Percentiles rank a stretch among this genome's conserved stretches.
Conservation (phyloP, 345 rosid genomes). For the Citrus australasica region DNA sequence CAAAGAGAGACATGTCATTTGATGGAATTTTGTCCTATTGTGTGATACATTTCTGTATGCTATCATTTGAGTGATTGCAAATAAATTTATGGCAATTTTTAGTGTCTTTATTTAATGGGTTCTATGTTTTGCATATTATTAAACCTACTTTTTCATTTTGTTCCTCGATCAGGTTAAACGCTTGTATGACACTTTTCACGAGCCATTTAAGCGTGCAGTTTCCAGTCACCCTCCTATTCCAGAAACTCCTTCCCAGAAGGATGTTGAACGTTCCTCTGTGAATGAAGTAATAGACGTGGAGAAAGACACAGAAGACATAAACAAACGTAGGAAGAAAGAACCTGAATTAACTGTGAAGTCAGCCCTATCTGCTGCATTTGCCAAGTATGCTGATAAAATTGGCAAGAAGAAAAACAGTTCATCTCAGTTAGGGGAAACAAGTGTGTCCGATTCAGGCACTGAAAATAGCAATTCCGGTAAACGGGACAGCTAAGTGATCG, state of each 20-base stretch:
- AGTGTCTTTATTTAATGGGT: not conserved
- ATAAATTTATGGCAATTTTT: not conserved
- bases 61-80: not conserved
- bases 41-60: not conserved
- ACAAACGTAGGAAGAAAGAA: conserved; percentile 55
- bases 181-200: conserved; percentile 86
- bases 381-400: conserved; percentile 48
- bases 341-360: conserved; percentile 62
- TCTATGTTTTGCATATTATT: not conserved
- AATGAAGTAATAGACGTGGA: conserved; percentile 36
- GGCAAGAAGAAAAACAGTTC: conserved; percentile 28
- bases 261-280: conserved; percentile 29
- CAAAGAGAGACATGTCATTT: not conserved
- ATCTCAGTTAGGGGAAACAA: conserved; percentile 25
- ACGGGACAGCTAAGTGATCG: not conserved
- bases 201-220: conserved; percentile 81
- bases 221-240: conserved; percentile 40
- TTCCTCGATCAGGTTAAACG: conserved; percentile 65
- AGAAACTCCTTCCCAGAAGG: conserved; percentile 38
- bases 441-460: conserved; percentile 14
- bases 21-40: not conserved
- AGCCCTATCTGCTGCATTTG: conserved; percentile 70
- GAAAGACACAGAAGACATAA: conserved; percentile 33
- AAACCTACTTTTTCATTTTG: conserved; percentile 1
- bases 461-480: conserved; percentile 9